Evolutionary conservation across 257 asterid species (phyloP).

Genomic region (Nicotiana tabacum): DNA sequence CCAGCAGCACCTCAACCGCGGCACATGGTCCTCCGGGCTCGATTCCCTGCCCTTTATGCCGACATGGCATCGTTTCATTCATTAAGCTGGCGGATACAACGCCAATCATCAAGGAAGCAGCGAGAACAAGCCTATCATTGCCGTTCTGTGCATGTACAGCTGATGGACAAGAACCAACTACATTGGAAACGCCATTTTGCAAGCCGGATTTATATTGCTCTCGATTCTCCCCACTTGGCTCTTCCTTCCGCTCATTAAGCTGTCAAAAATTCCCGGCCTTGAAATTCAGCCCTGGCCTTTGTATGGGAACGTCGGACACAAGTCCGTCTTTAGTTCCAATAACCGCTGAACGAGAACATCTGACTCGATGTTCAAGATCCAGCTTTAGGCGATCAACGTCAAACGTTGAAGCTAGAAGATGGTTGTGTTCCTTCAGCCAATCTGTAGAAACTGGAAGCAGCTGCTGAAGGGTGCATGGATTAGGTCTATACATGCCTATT

Average conservation of each 20-base stretch:
- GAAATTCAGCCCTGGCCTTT: constrained; percentile 43
- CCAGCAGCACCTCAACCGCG: constrained; percentile 40
- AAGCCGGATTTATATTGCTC: constrained; percentile 41
- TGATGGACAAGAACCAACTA: constrained; percentile 35
- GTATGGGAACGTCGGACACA: constrained; percentile 59
- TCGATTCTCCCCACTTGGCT: constrained; percentile 41
- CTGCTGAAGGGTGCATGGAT: constrained; percentile 25
- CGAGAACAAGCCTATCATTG: constrained; percentile 47
- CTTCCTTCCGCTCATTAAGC: constrained; percentile 64
- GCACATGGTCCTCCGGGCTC: constrained; percentile 69
- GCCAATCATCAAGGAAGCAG: constrained; percentile 42
- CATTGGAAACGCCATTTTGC: constrained; percentile 62
- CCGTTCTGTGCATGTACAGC: constrained; percentile 61
- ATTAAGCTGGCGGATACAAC: constrained; percentile 48
- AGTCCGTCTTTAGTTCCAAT: constrained; percentile 50
- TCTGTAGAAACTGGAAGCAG: constrained; percentile 48
- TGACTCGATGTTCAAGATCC: constrained; percentile 47
- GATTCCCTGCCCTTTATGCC: constrained; percentile 79
- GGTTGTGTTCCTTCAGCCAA: constrained; percentile 65
- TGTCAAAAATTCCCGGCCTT: constrained; percentile 50
- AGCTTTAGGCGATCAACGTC: constrained; percentile 53
- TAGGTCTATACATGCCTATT: neutral
- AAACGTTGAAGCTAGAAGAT: constrained; percentile 47
- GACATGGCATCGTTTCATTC: constrained; percentile 74
- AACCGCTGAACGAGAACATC: constrained; percentile 19